Evolutionary conservation across 2,329 filamentous ascomycete species (phyloP).

Genomic region (Aureobasidium sp.): DNA sequence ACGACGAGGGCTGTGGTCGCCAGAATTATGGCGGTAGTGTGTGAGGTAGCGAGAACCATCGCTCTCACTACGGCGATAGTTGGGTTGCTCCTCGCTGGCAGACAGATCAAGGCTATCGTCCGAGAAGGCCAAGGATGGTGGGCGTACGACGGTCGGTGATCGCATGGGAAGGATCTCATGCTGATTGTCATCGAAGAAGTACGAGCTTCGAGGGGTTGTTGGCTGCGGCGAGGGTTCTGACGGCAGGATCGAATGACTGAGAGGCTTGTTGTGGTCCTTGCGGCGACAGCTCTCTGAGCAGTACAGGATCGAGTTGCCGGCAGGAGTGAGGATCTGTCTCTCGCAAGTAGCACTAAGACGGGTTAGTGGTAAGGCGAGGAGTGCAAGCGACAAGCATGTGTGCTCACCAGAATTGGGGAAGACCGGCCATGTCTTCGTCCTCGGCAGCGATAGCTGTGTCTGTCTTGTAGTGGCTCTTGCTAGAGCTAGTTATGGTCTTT

Average conservation of each 20-base stretch:
- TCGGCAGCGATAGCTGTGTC: slow-evolving; percentile 30
- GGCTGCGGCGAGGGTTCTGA: slow-evolving; percentile 21
- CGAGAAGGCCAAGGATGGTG: slow-evolving; percentile 34
- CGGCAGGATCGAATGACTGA: slow-evolving; percentile 24
- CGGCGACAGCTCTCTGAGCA: slow-evolving; percentile 54
- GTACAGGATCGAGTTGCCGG: slow-evolving; percentile 52
- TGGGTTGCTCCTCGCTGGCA: slow-evolving; percentile 16
- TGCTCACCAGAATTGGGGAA: slow-evolving; percentile 47
- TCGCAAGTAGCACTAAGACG: slow-evolving; percentile 53
- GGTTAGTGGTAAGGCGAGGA: neutral
- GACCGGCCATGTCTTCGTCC: slow-evolving; percentile 46
- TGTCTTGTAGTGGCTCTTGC: slow-evolving; percentile 19
- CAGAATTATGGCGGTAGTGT: slow-evolving; percentile 30
- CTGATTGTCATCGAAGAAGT: slow-evolving; percentile 31
- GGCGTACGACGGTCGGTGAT: slow-evolving; percentile 38
- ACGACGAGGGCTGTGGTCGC: neutral
- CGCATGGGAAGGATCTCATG: slow-evolving; percentile 42
- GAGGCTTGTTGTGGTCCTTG: slow-evolving; percentile 36
- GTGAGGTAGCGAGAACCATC: slow-evolving; percentile 38
- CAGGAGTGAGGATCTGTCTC: slow-evolving; percentile 55
- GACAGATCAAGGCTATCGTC: slow-evolving; percentile 37
- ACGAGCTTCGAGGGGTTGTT: slow-evolving; percentile 14
- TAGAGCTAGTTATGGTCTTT: slow-evolving; percentile 8
- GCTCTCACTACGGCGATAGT: slow-evolving; percentile 24
- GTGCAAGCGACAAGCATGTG: neutral